Base-by-base conservation (phyloP, 257 asterid species). In the Cynanchum wilfordii region DNA sequence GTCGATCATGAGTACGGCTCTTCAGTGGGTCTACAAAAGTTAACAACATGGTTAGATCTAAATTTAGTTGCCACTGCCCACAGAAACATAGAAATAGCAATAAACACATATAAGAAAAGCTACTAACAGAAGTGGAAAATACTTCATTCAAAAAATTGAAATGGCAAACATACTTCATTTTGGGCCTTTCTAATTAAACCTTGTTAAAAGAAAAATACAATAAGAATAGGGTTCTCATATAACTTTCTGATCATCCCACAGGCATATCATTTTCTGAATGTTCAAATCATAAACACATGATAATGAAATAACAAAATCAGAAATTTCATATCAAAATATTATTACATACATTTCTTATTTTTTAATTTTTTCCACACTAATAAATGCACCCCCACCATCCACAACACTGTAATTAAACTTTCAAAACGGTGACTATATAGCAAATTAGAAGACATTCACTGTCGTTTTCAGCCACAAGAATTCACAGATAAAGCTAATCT, bases 21-120 rank as follows among this genome's bases (percentile, higher is more conserved):
- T 69, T 79, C 78, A 72, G 72, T 47, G 71, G 30, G 77, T 76
- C 84, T 81, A 74, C 7, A 40, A 70, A 54, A 17, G 27, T 6
- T 40, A 11, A 40, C 49, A 42, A n/a, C 44, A 45, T n/a, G 12
- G 7, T 54, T 20, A 29, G 74, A 36, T 51, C 64, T 30, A 54
- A 36, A 13, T 33, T 54, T 38, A 36, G 20, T 45, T 22, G 9
- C 22, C 24, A 57, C 68, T 66, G 15, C n/a, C 38, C 51, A 13
- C 24, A 10, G n/a, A 19, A 45, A 58, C 19, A 16, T 29, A 74
- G 10, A 65, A 40, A 73, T 51, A 29, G 29, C 17, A 52, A 7
- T 38, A 49, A 62, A 11, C 11, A 47, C 20, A 2, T 10, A 25
- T 29, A 29, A 67, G 36, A 40, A 67, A 67, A 68, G 72, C 72